phyloP scores from a whole-genome alignment of 192 early-diverging fungal genomes.

The Podila minutissima region DNA sequence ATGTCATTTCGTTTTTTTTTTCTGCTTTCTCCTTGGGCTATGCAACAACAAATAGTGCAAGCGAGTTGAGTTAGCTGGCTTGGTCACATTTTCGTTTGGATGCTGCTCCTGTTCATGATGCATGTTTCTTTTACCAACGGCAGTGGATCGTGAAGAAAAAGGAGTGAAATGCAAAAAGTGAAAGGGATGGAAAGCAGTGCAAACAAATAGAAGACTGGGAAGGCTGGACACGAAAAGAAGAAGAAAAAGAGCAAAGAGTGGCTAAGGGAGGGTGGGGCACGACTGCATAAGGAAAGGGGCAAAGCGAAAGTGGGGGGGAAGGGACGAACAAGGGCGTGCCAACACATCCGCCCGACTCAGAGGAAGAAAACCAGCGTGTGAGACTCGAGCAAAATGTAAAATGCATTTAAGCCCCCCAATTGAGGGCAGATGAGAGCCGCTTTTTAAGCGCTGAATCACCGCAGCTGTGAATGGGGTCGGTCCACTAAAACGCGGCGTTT shows the following conservation, averaged over 20 bases:
- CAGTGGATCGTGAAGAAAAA: background rate
- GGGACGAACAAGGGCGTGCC: background rate
- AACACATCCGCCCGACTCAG: background rate
- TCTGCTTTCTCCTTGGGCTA: background rate
- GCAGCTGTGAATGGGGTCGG: no score
- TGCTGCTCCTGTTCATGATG: no score
- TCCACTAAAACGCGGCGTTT: no score
- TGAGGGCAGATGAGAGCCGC: no score
- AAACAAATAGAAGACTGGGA: background rate
- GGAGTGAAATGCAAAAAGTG: background rate
- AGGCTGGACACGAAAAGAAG: no score
- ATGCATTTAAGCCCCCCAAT: background rate
- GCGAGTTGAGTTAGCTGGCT: no score
- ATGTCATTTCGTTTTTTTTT: background rate
- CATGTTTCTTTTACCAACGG: background rate
- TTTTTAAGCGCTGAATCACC: no score
- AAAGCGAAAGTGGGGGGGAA: background rate
- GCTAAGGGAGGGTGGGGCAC: background rate
- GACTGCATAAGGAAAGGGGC: background rate
- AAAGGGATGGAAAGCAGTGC: background rate
- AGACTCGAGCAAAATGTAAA: background rate
- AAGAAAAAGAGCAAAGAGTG: background rate
- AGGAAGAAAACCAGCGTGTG: background rate
- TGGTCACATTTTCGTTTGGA: no score
- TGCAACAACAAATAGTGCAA: no score